Evolutionary conservation across 805 yeast species (phyloP).

Genomic region (Pichia kluyveri): DNA sequence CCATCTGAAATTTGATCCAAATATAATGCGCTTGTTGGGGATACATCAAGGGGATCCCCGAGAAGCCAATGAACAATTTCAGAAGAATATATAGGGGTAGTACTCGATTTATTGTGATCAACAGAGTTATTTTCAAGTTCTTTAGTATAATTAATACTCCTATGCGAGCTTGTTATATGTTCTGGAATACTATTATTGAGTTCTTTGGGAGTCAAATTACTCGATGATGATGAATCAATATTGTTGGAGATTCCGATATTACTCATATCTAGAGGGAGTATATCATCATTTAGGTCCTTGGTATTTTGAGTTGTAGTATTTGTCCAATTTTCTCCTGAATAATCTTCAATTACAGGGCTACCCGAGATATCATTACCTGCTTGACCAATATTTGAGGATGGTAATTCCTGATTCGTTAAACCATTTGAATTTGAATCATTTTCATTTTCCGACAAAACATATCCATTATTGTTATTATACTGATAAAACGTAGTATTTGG

Average conservation of each 20-base stretch:
- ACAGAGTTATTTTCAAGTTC: no score
- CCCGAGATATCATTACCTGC: no score
- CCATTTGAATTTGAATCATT: not conserved
- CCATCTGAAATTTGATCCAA: conserved; percentile 11
- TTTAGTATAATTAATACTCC: no score
- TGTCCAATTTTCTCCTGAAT: not conserved
- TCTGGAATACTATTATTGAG: not conserved
- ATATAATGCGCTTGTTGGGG: conserved; percentile 1
- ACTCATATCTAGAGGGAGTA: not conserved
- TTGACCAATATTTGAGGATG: no score
- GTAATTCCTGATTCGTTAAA: no score
- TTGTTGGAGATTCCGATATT: not conserved
- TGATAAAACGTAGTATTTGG: not conserved
- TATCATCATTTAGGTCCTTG: no score
- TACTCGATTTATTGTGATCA: not conserved
- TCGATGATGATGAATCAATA: not conserved
- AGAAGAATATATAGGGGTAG: not conserved
- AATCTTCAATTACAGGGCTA: no score
- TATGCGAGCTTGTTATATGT: not conserved
- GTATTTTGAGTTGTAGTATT: no score
- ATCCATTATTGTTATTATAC: no score
- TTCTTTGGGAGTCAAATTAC: not conserved
- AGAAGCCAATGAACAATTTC: conserved; percentile 14
- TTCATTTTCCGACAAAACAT: not conserved
- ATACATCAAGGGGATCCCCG: conserved; percentile 10